Conservation (phyloP, 116 monocot genomes). For the Papilionanthe hybrid region DNA sequence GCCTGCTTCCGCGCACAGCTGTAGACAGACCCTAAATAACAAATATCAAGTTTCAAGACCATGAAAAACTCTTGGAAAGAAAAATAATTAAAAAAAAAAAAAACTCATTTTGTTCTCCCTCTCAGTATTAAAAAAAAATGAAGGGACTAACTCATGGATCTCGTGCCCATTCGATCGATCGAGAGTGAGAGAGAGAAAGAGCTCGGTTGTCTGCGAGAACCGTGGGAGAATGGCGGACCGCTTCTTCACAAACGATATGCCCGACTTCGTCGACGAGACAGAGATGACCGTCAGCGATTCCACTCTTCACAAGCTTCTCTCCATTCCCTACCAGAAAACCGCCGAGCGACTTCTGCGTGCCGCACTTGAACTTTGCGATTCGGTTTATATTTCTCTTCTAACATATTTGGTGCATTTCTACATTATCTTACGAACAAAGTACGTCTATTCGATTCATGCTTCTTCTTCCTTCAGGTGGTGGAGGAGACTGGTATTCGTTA, state of each 20-base stretch:
- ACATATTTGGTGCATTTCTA: background rate
- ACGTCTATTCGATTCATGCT: background rate
- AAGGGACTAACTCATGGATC: too few relatives aligned
- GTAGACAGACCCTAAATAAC: too few relatives aligned
- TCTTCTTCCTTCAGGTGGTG: conserved; percentile 50
- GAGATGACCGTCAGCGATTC: conserved; percentile 16
- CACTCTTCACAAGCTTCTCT: conserved; percentile 41
- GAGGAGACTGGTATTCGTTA: conserved; percentile 54
- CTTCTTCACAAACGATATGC: conserved; percentile 81
- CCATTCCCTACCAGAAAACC: conserved; percentile 45
- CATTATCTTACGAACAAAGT: conserved; percentile 6
- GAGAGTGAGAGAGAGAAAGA: background rate
- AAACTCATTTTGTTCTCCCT: too few relatives aligned
- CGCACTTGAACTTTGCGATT: conserved; percentile 60
- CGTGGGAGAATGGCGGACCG: conserved; percentile 68
- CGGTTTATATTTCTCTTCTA: conserved; percentile 24
- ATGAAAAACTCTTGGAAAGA: too few relatives aligned
- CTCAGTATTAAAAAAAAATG: too few relatives aligned
- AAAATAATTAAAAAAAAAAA: too few relatives aligned
- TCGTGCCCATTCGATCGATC: too few relatives aligned
- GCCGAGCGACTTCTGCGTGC: conserved; percentile 53
- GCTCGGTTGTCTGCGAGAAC: conserved; percentile 17
- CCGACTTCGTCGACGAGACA: conserved; percentile 50
- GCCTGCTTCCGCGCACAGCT: too few relatives aligned
- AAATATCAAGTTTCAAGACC: too few relatives aligned